phyloP scores from a whole-genome alignment of 2,329 filamentous ascomycete genomes.

The Penicillium sp. region DNA sequence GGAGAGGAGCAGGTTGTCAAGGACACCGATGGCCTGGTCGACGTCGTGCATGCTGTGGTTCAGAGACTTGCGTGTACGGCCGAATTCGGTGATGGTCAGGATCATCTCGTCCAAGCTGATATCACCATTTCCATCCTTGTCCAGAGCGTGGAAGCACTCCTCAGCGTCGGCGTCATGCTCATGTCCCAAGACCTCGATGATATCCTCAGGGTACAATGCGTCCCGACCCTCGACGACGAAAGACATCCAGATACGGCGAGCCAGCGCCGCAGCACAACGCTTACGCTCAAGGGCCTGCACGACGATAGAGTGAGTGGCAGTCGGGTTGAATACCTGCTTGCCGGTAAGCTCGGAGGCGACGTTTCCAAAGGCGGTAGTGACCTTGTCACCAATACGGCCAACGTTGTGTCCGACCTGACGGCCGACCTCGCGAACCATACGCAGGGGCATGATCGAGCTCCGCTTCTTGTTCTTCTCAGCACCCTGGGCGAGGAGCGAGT shows the following conservation, averaged over 20 bases:
- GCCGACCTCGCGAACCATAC: conserved; percentile 60
- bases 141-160: conserved; percentile 79
- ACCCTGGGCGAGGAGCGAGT: conserved; percentile 71
- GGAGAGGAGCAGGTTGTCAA: conserved; percentile 82
- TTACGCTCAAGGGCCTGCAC: conserved; percentile 86
- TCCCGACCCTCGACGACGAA: conserved; percentile 91
- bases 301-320: conserved; percentile 86
- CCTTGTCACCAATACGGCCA: conserved; percentile 85
- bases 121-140: conserved; percentile 88
- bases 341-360: conserved; percentile 94
- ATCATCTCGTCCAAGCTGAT: conserved; percentile 96
- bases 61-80: conserved; percentile 85
- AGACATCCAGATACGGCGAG: conserved; percentile 96
- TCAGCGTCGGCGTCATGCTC: conserved; percentile 77
- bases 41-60: conserved; percentile 96
- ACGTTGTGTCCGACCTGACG: conserved; percentile 72
- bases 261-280: conserved; percentile 84
- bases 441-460: conserved; percentile 76
- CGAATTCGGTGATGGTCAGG: conserved; percentile 80
- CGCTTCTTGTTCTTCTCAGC: conserved; percentile 57
- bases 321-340: conserved; percentile 92
- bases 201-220: conserved; percentile 76
- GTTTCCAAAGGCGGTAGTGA: conserved; percentile 90
- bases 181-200: conserved; percentile 82
- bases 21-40: conserved; percentile 86